phyloP scores from a whole-genome alignment of 2,329 filamentous ascomycete genomes.

The Hymenoscyphus occultus region DNA sequence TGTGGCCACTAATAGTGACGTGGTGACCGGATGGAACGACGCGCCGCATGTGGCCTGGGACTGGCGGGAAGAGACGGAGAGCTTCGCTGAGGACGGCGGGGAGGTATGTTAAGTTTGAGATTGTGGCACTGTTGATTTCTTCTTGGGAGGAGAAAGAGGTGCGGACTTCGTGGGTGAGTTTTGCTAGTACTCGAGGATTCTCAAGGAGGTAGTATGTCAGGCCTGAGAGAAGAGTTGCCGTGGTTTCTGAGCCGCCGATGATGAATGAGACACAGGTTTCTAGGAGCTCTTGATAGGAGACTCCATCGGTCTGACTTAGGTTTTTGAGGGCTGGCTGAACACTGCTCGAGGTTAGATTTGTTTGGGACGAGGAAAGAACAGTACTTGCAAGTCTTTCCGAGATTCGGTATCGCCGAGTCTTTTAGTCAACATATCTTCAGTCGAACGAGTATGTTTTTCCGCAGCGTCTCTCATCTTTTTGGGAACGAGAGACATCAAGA shows the following conservation, averaged over 20 bases:
- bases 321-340: slow-evolving; percentile 31
- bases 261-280: slow-evolving; percentile 21
- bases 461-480: not conserved
- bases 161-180: slow-evolving; percentile 43
- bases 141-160: slow-evolving; percentile 36
- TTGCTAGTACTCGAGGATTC: slow-evolving; percentile 34
- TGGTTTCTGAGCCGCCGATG: slow-evolving; percentile 40
- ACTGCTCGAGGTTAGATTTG: slow-evolving; percentile 9
- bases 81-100: slow-evolving; percentile 40
- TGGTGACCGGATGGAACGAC: slow-evolving; percentile 13
- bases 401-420: slow-evolving; percentile 22
- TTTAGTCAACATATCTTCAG: slow-evolving; percentile 21
- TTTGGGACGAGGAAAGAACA: not conserved
- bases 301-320: slow-evolving; percentile 23
- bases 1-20: slow-evolving; percentile 14
- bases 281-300: slow-evolving; percentile 18
- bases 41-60: slow-evolving; percentile 18
- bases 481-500: slow-evolving; percentile 9
- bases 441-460: slow-evolving; percentile 17
- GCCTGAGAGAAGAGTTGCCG: slow-evolving; percentile 39
- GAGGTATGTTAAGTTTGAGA: slow-evolving; percentile 33
- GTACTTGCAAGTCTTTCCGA: slow-evolving; percentile 37
- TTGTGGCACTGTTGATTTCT: slow-evolving; percentile 13
- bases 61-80: slow-evolving; percentile 39
- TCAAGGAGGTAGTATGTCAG: slow-evolving; percentile 30